Base-by-base conservation (phyloP, 176 grass and related monocot genomes). In the Hsuehochloa calcarea region DNA sequence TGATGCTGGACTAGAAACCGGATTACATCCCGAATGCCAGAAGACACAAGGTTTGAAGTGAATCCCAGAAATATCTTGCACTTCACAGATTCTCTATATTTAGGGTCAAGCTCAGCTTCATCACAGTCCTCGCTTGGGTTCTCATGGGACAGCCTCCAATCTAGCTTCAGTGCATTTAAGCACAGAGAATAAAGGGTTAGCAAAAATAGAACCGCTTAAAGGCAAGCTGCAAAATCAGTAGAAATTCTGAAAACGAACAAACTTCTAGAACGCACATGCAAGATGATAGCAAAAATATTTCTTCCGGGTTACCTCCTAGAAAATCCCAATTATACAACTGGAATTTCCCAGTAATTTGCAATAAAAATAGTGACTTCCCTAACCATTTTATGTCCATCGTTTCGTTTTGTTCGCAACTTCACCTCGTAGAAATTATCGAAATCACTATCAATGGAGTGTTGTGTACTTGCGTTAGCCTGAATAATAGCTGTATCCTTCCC, bases 31-130 rank as follows among this genome's bases (percentile, higher is more conserved):
- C 95, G 84, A 80, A 95, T 88, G 46, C 95, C 93, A 85, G 95
- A 98, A 64, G 95, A 98, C 46, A 93, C 65, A 19, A 98, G 91
- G 82, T 98, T 97, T 27, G 95, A 98, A 90, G 96, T 98, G 70
- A 98, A 98, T 9, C 96, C 96, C 40, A 98, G 86, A 87, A 98
- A 98, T 47, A 95, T 95, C 82, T 98, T 98, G 91, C 96, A 98
- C 63, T 90, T 90, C 10, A 98, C 89, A 68, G 93, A 93, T 78
- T 95, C 88, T 82, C 89, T 98, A 45, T 89, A 91, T 47, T 60
- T 85, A 7, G 87, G 91, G 52, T 98, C 78, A 60, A 94, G 87
- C 69, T 93, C 93, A 13, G 75, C 77, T 49, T 86, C 80, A 49
- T 91, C 89, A 22, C 85, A 95, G 38, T 95, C 93, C 50, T 66